Conservation (phyloP, 345 rosid species). For the Dipteronia sinensis region DNA sequence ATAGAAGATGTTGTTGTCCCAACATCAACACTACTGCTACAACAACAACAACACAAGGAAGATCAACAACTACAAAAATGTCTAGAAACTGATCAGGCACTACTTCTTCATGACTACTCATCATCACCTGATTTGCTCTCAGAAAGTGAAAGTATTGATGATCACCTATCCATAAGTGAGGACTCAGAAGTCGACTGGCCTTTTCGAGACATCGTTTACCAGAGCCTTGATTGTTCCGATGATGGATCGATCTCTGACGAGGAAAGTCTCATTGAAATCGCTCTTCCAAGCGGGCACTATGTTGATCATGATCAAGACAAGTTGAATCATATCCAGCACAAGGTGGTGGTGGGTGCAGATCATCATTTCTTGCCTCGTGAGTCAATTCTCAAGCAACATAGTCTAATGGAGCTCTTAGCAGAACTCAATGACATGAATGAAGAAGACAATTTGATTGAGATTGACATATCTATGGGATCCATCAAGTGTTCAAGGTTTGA, state of each 20-base stretch:
- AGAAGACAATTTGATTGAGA: constrained; percentile 87
- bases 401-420: constrained; percentile 46
- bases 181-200: constrained; percentile 48
- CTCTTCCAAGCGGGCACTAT: constrained; percentile 66
- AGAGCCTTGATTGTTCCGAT: constrained; percentile 43
- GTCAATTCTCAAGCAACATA: constrained; percentile 36
- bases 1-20: constrained; percentile 16
- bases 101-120: background rate
- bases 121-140: constrained; percentile 29
- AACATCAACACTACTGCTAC: background rate
- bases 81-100: no score
- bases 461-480: constrained; percentile 79
- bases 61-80: no score
- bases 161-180: constrained; percentile 41
- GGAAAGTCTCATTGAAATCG: constrained; percentile 72
- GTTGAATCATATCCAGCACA: constrained; percentile 26
- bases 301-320: constrained; percentile 33
- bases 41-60: background rate
- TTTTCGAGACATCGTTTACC: constrained; percentile 31
- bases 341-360: background rate
- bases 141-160: constrained; percentile 36
- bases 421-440: constrained; percentile 62
- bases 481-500: constrained; percentile 75
- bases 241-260: constrained; percentile 72
- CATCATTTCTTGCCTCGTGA: constrained; percentile 22